phyloP scores from a whole-genome alignment of 1,139 yeast species.

The Pichia sp. region DNA sequence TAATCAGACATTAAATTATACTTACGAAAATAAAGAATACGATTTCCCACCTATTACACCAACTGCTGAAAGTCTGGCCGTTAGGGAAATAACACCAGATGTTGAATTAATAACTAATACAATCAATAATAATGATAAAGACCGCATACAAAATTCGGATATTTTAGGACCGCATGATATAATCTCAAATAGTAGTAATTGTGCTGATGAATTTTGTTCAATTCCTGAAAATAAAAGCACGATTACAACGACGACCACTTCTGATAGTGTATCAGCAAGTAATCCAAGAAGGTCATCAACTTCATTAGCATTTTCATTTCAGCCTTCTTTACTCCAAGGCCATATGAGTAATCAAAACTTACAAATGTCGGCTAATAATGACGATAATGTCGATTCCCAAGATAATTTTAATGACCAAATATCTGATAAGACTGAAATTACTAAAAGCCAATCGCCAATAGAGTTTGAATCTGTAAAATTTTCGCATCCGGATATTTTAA shows the following conservation, averaged over 20 bases:
- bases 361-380: neutral
- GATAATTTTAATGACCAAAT: neutral
- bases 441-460: neutral
- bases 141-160: too few species aligned
- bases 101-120: neutral
- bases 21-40: neutral
- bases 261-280: neutral
- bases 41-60: slow-evolving; percentile 7
- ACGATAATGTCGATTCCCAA: neutral
- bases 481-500: slow-evolving; percentile 5
- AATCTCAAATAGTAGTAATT: neutral
- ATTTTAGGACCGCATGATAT: too few species aligned
- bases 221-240: neutral
- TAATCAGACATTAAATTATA: too few species aligned
- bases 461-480: slow-evolving; percentile 1
- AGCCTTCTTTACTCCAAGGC: slow-evolving; percentile 11
- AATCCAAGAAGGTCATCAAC: neutral
- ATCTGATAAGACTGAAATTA: neutral
- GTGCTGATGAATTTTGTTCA: neutral
- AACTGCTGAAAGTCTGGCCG: slow-evolving; percentile 1
- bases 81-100: slow-evolving; percentile 2
- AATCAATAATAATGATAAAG: too few species aligned
- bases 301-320: slow-evolving; percentile 13
- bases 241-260: neutral
- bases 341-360: slow-evolving; percentile 4